Base-by-base conservation (phyloP, 495 filamentous ascomycete genomes). In the Daldinia bambusicola region DNA sequence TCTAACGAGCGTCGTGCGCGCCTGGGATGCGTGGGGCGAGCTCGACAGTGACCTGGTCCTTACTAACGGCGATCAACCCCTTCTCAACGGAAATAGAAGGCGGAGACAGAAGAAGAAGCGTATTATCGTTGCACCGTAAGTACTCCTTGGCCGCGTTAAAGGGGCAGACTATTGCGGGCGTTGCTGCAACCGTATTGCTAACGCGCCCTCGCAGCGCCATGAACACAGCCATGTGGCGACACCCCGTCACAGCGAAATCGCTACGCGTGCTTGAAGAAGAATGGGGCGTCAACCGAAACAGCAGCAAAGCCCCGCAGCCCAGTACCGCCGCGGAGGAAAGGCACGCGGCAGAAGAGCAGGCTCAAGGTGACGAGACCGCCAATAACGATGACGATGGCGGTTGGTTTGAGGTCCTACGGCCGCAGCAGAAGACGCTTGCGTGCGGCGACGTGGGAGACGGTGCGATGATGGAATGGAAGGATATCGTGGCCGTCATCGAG, bases 221-320 rank as follows among this genome's bases (percentile, higher is more conserved):
- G 92, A 95, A 96, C 80, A 92, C 89, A n/a, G 89, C 88, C 2
- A 97, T 97, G 95, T 97, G 90, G 90, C 82, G 82, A 57, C 92
- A 97, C 79, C 94, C 94, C 16, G 79, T 97, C 41, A 97, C 93
- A 0, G 81, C 75, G 52, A 86, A 88, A 67, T 91, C 96, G 59
- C 76, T 97, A 9, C 72, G 76, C n/a, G 78, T 91, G 0, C 79
- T 97, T 38, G 81, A 87, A 62, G 87, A 90, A n/a, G 90, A 93
- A 58, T 94, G 92, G 92, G 89, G 85, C 36, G 79, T 88, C 61
- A 73, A 67, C 61, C 40, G 51, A 55, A 38, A 38, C 58, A 18
- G 20, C 55, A 52, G 78, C 30, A 61, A 92, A 82, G 64, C 88
- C 91, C 57, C 67, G 90, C 31, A 67, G 61, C 9, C 71, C 14